phyloP scores from a whole-genome alignment of 768 basidiomycete species.

The Coprinopsis strossmayeri region DNA sequence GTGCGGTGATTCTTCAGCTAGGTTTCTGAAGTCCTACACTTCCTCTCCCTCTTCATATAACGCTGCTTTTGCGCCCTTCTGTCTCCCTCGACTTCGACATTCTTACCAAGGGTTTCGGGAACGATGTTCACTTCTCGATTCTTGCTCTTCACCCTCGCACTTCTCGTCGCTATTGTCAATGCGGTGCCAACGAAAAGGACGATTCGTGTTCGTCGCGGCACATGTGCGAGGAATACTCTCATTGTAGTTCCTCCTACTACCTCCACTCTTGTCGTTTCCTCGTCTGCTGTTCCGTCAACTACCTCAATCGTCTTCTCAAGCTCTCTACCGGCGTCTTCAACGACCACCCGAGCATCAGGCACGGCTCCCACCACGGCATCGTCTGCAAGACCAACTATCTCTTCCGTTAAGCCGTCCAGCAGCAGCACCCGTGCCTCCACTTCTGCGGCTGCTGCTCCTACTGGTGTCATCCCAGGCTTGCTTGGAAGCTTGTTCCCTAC shows the following conservation, averaged over 20 bases:
- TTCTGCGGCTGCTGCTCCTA: conserved; percentile 9
- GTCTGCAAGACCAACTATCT: conserved; percentile 1
- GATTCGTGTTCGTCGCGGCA: conserved; percentile 10
- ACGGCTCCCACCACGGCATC: neutral
- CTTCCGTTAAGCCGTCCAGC: neutral
- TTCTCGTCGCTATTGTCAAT: conserved; percentile 18
- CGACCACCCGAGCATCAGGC: neutral
- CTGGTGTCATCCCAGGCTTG: conserved; percentile 10
- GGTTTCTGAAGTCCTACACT: neutral
- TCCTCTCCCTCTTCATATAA: conserved; percentile 11
- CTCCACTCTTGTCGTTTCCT: neutral
- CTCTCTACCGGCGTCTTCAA: neutral
- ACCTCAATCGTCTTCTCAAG: neutral
- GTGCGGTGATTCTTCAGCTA: conserved; percentile 5
- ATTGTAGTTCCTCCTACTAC: neutral
- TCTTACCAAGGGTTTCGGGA: too few species aligned
- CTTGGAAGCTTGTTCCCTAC: conserved; percentile 38
- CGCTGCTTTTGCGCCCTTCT: conserved; percentile 11
- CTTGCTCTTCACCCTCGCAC: conserved; percentile 18
- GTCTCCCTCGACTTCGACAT: conserved; percentile 10
- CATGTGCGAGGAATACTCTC: conserved; percentile 7
- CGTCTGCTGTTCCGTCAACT: neutral
- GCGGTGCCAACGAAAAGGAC: conserved; percentile 13
- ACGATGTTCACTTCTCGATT: conserved; percentile 18
- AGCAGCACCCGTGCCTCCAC: conserved; percentile 7